A percentile compares a stretch with the other conserved stretches of the same genome.
Evolutionary conservation across 2,329 filamentous ascomycete genomes (phyloP).

Genomic region (Trichophyton equinum): DNA sequence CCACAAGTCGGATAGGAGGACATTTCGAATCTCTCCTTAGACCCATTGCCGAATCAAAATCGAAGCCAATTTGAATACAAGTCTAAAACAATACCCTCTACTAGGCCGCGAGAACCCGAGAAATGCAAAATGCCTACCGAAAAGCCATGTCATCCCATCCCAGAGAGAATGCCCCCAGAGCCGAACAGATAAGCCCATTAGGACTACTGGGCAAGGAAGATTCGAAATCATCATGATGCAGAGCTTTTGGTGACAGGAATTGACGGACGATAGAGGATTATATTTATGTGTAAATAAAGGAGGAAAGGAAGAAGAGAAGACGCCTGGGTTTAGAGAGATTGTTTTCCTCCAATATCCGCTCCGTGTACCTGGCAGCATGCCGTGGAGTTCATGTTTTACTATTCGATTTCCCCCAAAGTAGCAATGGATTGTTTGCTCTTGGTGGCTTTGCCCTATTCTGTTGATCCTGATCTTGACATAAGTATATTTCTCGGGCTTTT

Average conservation of each 20-base stretch:
- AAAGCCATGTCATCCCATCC: slow-evolving; percentile 63
- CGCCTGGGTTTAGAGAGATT: background rate
- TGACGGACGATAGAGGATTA: background rate
- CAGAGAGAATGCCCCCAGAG: slow-evolving; percentile 67
- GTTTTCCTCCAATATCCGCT: background rate
- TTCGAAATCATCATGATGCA: slow-evolving; percentile 44
- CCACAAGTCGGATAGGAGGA: background rate
- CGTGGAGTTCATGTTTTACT: background rate
- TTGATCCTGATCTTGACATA: background rate
- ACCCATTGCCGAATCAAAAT: background rate
- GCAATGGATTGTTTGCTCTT: background rate
- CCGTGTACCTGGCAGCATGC: background rate
- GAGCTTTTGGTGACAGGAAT: background rate
- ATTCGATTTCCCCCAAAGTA: background rate
- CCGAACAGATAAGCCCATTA: slow-evolving; percentile 75
- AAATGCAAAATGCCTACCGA: slow-evolving; percentile 73
- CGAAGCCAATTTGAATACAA: slow-evolving; percentile 1
- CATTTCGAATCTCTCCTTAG: background rate
- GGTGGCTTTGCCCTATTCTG: background rate
- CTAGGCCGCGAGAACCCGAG: slow-evolving; percentile 63
- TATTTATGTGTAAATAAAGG: background rate
- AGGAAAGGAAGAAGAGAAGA: background rate
- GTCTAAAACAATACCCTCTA: background rate
- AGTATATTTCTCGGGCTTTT: background rate
- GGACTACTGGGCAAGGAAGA: slow-evolving; percentile 76